Conservation (phyloP, 202 grass and related monocot genomes). For the Panicum hallii region DNA sequence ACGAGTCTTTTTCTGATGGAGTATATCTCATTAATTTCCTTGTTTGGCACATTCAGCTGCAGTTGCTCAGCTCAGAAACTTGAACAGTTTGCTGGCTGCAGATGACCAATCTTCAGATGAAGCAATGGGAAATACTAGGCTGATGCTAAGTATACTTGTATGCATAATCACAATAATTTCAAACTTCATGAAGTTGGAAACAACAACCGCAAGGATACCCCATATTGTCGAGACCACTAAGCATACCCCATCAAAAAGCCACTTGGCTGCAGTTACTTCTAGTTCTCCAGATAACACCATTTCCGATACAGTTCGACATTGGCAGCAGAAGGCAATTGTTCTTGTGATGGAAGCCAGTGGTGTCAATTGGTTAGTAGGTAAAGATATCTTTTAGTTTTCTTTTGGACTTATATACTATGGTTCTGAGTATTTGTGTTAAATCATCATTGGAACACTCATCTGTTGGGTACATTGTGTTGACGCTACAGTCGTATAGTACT, state of each 20-base stretch:
- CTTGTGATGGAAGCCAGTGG: slow-evolving; percentile 87
- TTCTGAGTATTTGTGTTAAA: slow-evolving; percentile 23
- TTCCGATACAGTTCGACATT: slow-evolving; percentile 58
- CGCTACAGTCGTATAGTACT: slow-evolving; percentile 7
- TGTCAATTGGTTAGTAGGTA: slow-evolving; percentile 95
- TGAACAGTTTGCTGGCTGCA: slow-evolving; percentile 64
- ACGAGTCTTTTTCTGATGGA: slow-evolving; percentile 16
- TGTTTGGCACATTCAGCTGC: slow-evolving; percentile 68
- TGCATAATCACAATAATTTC: slow-evolving; percentile 78
- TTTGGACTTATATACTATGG: slow-evolving; percentile 8
- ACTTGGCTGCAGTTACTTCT: slow-evolving; percentile 41
- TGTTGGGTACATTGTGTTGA: slow-evolving; percentile 19
- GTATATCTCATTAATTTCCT: slow-evolving; percentile 37
- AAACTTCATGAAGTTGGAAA: slow-evolving; percentile 75
- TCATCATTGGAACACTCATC: slow-evolving; percentile 4
- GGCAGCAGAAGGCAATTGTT: slow-evolving; percentile 85
- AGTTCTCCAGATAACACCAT: slow-evolving; percentile 53
- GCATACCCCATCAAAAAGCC: slow-evolving; percentile 51
- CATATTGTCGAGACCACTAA: slow-evolving; percentile 49
- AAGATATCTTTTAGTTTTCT: slow-evolving; percentile 47
- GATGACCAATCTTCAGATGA: slow-evolving; percentile 64
- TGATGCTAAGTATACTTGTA: slow-evolving; percentile 78
- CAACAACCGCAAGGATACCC: slow-evolving; percentile 42
- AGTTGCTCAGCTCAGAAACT: slow-evolving; percentile 74
- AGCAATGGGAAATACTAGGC: slow-evolving; percentile 60